These are phyloP conservation scores for Cryptomeria japonica DNA, from an alignment of 75 land plant species.

Conservation along the genomic window DNA sequence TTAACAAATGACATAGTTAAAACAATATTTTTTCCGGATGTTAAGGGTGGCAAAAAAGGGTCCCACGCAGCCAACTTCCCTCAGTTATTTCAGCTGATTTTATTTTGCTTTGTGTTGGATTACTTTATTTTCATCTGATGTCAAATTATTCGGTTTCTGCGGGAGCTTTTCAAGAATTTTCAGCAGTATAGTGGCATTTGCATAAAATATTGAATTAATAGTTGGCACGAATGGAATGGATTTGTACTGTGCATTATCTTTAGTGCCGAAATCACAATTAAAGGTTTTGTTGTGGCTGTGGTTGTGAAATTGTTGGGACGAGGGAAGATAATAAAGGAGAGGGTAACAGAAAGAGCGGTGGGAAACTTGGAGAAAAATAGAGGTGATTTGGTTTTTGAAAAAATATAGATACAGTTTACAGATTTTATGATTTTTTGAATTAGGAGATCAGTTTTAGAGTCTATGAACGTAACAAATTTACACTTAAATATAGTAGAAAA, in stretches of 20 bases:
- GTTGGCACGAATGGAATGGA: background rate
- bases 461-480: no score
- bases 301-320: background rate
- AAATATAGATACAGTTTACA: background rate
- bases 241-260: background rate
- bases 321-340: background rate
- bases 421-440: background rate
- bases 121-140: background rate
- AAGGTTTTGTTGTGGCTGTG: background rate
- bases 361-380: slow-evolving; percentile 1
- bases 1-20: no score
- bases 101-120: background rate
- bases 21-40: background rate
- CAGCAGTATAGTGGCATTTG: background rate
- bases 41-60: background rate
- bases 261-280: background rate
- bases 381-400: background rate
- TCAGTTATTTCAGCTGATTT: background rate
- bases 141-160: background rate
- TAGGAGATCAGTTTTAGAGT: no score
- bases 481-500: no score
- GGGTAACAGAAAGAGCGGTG: background rate
- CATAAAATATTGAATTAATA: background rate
- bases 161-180: background rate
- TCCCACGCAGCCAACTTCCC: background rate